Evolutionary conservation across 257 asterid species (phyloP).

Genomic region (Vinca minor): DNA sequence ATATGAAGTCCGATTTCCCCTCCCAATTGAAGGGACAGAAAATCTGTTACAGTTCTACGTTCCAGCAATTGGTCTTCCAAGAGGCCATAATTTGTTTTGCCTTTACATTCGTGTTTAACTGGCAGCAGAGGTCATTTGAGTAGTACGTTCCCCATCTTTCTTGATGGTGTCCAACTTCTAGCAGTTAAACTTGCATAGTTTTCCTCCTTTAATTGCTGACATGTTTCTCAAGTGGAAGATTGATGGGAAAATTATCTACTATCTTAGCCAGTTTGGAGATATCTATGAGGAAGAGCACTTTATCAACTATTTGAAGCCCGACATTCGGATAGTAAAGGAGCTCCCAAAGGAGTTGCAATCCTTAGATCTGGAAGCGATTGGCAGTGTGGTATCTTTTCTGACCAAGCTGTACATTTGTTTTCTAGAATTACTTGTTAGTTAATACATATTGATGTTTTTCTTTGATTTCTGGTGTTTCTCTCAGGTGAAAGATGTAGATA

Average conservation of each 20-base stretch:
- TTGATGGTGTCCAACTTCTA: background rate
- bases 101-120: background rate
- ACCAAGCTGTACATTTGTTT: conserved; percentile 1
- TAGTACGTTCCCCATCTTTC: background rate
- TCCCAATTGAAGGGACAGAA: background rate
- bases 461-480: conserved; percentile 19
- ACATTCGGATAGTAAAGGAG: conserved; percentile 68
- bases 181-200: conserved; percentile 4
- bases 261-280: conserved; percentile 97
- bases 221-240: conserved; percentile 26
- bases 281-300: conserved; percentile 93
- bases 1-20: background rate
- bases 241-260: conserved; percentile 38
- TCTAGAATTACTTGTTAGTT: background rate
- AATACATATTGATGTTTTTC: background rate
- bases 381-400: conserved; percentile 62
- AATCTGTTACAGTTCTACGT: background rate
- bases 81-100: background rate
- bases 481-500: conserved; percentile 77
- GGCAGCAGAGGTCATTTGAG: background rate
- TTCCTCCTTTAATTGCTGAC: conserved; percentile 8
- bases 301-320: conserved; percentile 81
- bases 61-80: background rate
- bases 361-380: conserved; percentile 83
- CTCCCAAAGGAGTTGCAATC: conserved; percentile 79